A percentile compares a stretch with the other conserved stretches of the same genome.
Conservation (phyloP, 2,329 filamentous ascomycete genomes). For the Fusarium beomiforme region DNA sequence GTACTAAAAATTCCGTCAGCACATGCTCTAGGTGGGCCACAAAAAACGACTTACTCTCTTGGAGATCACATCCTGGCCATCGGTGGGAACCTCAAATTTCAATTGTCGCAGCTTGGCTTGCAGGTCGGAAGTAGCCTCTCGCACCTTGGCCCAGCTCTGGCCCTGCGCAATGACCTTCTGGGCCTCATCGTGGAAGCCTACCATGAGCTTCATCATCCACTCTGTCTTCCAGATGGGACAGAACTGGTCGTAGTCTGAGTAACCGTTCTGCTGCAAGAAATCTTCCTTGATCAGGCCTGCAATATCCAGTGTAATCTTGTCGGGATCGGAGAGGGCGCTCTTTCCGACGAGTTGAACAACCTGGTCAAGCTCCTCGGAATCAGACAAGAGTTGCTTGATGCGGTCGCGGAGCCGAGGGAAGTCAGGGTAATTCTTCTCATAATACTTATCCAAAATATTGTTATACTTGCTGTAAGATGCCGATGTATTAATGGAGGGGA, state of each 20-base stretch:
- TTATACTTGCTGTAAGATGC: slow-evolving; percentile 98
- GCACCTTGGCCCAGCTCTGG: slow-evolving; percentile 90
- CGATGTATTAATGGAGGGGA: slow-evolving; percentile 96
- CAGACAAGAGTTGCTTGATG: slow-evolving; percentile 91
- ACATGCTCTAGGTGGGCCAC: background rate
- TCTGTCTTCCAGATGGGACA: slow-evolving; percentile 99
- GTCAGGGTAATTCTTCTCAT: slow-evolving; percentile 91
- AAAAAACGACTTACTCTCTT: slow-evolving; percentile 76
- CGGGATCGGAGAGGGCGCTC: slow-evolving; percentile 91
- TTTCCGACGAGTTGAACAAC: slow-evolving; percentile 99
- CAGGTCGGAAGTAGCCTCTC: slow-evolving; percentile 88
- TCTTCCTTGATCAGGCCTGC: slow-evolving; percentile 95
- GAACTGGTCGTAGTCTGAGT: slow-evolving; percentile 99
- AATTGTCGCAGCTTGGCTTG: slow-evolving; percentile 87
- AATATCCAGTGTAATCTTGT: slow-evolving; percentile 98
- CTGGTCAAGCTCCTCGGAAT: slow-evolving; percentile 97
- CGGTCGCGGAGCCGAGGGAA: slow-evolving; percentile 93
- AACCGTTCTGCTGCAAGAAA: slow-evolving; percentile 98
- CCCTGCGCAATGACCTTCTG: slow-evolving; percentile 95
- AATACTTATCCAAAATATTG: slow-evolving; percentile 86
- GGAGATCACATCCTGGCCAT: slow-evolving; percentile 80
- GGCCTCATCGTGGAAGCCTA: slow-evolving; percentile 96
- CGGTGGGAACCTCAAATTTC: slow-evolving; percentile 94
- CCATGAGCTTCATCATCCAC: slow-evolving; percentile 99
- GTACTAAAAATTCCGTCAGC: slow-evolving; percentile 71